These are phyloP conservation scores for Colletotrichum zoysiae DNA, from an alignment of 2,329 filamentous ascomycete species.

Conservation along the genomic window DNA sequence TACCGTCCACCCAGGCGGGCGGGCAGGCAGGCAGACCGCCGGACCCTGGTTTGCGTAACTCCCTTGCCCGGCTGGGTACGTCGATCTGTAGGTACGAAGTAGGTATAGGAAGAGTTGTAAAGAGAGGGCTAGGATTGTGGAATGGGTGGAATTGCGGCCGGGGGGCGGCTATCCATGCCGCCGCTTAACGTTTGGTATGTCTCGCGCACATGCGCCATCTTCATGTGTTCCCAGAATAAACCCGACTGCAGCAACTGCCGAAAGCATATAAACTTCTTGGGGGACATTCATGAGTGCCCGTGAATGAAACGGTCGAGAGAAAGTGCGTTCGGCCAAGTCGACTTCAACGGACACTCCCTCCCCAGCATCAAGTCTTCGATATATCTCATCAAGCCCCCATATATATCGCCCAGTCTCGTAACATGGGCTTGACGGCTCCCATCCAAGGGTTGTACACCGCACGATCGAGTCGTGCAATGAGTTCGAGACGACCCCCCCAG, in stretches of 20 bases:
- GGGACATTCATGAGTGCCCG: neutral
- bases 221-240: neutral
- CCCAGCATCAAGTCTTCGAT: neutral
- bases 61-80: too few relatives aligned
- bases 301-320: neutral
- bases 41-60: too few relatives aligned
- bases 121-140: too few relatives aligned
- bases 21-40: too few relatives aligned
- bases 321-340: neutral
- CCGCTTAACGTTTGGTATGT: neutral
- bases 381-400: neutral
- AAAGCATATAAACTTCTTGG: neutral
- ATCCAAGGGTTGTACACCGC: neutral
- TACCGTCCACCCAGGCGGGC: too few relatives aligned
- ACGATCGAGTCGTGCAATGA: too few relatives aligned
- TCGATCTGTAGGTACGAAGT: too few relatives aligned
- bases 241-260: neutral
- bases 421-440: neutral
- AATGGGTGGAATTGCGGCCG: too few relatives aligned
- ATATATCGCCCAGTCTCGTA: neutral
- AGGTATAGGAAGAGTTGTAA: too few relatives aligned
- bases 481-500: too few relatives aligned
- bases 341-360: neutral
- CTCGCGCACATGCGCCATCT: too few relatives aligned
- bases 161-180: too few relatives aligned